A percentile compares a stretch with the other conserved stretches of the same genome.
phyloP scores from a whole-genome alignment of 2,329 filamentous ascomycete genomes.

The Fusarium solani-melongenae region DNA sequence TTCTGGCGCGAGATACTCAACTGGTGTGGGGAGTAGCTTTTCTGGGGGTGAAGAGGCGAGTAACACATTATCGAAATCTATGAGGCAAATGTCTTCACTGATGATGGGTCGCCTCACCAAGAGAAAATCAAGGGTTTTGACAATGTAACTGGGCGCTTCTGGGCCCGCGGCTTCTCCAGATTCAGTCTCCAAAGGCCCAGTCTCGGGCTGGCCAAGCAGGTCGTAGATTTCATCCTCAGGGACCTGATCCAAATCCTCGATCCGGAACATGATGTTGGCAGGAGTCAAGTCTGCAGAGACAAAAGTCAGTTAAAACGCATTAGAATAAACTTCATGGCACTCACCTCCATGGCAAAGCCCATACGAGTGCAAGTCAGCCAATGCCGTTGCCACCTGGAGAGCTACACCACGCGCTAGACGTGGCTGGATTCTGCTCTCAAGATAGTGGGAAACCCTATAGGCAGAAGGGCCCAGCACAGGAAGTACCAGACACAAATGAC shows the following conservation, averaged over 20 bases:
- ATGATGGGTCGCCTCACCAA: slow-evolving; percentile 13
- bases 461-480: slow-evolving; percentile 36
- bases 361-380: slow-evolving; percentile 33
- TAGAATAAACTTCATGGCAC: neutral
- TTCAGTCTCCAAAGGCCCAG: slow-evolving; percentile 19
- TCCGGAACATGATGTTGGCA: slow-evolving; percentile 29
- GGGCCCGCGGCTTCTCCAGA: slow-evolving; percentile 25
- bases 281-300: slow-evolving; percentile 28
- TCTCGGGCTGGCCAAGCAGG: slow-evolving; percentile 25
- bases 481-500: slow-evolving; percentile 41
- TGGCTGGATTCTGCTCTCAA: slow-evolving; percentile 27
- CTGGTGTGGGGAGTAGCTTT: neutral
- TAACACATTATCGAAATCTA: slow-evolving; percentile 39
- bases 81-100: slow-evolving; percentile 23
- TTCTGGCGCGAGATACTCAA: slow-evolving; percentile 36
- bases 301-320: too few relatives aligned
- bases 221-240: slow-evolving; percentile 13
- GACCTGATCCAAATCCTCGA: slow-evolving; percentile 4
- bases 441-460: slow-evolving; percentile 17
- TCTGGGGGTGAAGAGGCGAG: slow-evolving; percentile 25
- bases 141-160: slow-evolving; percentile 39
- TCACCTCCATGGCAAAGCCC: slow-evolving; percentile 42
- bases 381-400: slow-evolving; percentile 28
- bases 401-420: slow-evolving; percentile 11
- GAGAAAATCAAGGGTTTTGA: slow-evolving; percentile 30